These are phyloP conservation scores for Salix exigua DNA, from an alignment of 345 rosid genomes.

Conservation along the genomic window DNA sequence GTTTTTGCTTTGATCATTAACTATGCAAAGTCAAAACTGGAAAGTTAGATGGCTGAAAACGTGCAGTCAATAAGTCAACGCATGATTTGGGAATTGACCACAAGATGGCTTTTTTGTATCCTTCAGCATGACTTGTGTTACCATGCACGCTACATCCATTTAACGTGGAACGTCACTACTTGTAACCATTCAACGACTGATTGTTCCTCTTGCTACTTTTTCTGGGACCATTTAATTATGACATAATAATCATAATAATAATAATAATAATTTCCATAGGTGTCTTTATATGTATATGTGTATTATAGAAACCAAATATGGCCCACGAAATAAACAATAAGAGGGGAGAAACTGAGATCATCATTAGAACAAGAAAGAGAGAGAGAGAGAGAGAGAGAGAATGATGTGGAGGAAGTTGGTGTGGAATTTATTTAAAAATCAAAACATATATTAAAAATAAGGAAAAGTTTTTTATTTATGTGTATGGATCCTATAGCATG, in stretches of 20 bases:
- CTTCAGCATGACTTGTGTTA: not conserved
- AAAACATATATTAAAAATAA: not conserved
- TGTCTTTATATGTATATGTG: no score
- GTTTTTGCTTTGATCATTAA: not conserved
- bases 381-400: no score
- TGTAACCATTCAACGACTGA: no score
- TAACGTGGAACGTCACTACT: not conserved
- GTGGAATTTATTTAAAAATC: no score
- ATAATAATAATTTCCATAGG: no score
- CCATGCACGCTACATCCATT: not conserved
- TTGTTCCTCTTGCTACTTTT: not conserved
- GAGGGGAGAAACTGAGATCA: not conserved
- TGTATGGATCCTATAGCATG: not conserved
- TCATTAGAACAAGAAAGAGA: not conserved
- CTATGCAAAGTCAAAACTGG: not conserved
- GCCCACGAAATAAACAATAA: not conserved
- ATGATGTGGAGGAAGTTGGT: no score
- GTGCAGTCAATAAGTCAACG: slow-evolving; percentile 1
- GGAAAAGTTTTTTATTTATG: not conserved
- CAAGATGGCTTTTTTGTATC: not conserved
- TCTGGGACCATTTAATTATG: not conserved
- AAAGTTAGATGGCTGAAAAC: not conserved
- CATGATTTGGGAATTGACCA: not conserved
- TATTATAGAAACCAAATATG: not conserved
- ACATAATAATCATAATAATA: not conserved